Conservation (phyloP, 345 rosid genomes). For the Eucalyptus camaldulensis region DNA sequence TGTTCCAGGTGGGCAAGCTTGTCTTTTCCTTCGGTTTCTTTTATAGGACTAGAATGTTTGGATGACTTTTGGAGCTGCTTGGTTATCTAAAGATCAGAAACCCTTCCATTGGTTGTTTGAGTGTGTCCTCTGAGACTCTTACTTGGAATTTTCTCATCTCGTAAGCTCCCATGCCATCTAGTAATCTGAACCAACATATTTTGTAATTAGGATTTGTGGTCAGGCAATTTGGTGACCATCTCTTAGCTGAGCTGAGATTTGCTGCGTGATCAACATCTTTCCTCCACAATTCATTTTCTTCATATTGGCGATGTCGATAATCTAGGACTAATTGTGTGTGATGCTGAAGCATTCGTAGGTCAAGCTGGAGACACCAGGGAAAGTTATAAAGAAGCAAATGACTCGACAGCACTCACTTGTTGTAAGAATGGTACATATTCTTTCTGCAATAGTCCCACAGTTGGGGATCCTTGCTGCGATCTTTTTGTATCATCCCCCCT, state of each 20-base stretch:
- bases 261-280: not conserved
- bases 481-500: conserved; percentile 42
- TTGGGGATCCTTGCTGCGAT: conserved; percentile 9
- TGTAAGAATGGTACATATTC: conserved; percentile 33
- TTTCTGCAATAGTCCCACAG: conserved; percentile 3
- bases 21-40: not conserved
- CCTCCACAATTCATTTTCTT: not conserved
- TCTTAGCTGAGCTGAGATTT: not conserved
- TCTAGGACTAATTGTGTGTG: not conserved
- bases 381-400: not conserved
- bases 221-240: not conserved
- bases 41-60: not conserved
- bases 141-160: not conserved
- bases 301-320: not conserved
- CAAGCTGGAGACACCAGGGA: not conserved
- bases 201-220: not conserved
- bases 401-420: conserved; percentile 1
- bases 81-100: not conserved
- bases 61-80: not conserved
- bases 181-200: not conserved
- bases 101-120: not conserved
- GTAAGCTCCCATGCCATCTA: not conserved
- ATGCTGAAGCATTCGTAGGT: not conserved
- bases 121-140: not conserved
- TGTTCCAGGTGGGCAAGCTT: conserved; percentile 4